Base-by-base conservation (phyloP, 1,139 yeast species). In the Magnusiomyces magnusii region DNA sequence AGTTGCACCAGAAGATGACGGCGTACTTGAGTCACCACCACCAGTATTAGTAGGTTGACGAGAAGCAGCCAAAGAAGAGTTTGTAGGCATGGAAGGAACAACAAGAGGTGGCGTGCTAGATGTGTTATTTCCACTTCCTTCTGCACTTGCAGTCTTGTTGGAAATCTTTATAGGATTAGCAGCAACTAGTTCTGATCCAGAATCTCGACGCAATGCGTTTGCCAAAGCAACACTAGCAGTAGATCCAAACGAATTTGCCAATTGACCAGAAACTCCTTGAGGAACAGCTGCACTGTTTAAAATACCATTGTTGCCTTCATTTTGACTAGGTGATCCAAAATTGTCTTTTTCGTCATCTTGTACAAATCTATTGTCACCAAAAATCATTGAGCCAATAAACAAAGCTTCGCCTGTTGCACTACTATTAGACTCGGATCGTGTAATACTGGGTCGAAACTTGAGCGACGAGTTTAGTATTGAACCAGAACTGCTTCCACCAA, bases 381-480 rank as follows among this genome's bases (percentile, higher is more conserved):
- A 57, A 28, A 60, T 44, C n/a, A 51, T 52, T 15, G 62, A 56
- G 5, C 57, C 58, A 54, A 55, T 55, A 34, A 60, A 60, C 51
- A 57, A 39, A 2, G 62, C 60, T 21, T 57, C 60, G 24, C 60
- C 58, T n/a, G 57, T 60, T 13, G 60, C 49, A 28, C 61, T 60
- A 23, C 53, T 53, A 21, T 47, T 54, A 1, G 62, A 60, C 13
- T 60, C 62, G 1, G 61, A 56, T 23, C 61, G 39, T 9, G 57
- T 36, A 24, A 58, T 41, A 1, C 47, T 24, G 9, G 59, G 58
- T 7, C 54, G 47, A 27, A 36, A 42, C 27, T 44, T 53, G 28
- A 41, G 27, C 19, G 55, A 42, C 1, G 55, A 27, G n/a, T 23
- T 44, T 21, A 44, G 27, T 9, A 19, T 21, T 21, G 49, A 7